Evolutionary conservation across 768 basidiomycete genomes (phyloP), one percentile per base, ranked within the genome.

Genomic region (Leccinum subtestaceum): DNA sequence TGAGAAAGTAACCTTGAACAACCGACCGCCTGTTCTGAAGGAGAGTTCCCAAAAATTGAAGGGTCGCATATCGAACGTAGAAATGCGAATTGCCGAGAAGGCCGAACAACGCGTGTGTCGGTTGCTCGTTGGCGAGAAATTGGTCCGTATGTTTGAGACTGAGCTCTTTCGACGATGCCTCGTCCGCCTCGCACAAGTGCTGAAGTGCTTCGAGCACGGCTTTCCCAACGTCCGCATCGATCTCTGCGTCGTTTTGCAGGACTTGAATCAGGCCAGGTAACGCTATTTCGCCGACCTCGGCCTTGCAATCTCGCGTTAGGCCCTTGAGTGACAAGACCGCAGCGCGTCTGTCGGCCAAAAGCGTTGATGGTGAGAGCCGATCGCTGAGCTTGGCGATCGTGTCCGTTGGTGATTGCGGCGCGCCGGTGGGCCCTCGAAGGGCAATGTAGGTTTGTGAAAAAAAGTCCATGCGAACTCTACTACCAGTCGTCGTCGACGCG

Each of bases 311-410:
- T 59, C 95, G 84, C 49, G 88, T 79, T 55, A 98, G 86, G 21
- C 95, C 96, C 72, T 98, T 98, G 63, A 99, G 82, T 1, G 93
- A 85, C 54, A 97, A 78, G n/a, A 99, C 89, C 0, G 96, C 89
- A 27, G 96, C 96, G 58, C 93, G 84, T 65, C 97, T 81, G 76
- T 98, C 97, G 31, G 94, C 90, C 15, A 95, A 84, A 25, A 92
- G 84, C 0, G 91, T 88, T 4, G 89, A 86, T n/a, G 95, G 93
- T 19, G 93, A 90, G 21, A 99, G 84, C 31, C 94, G 79, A 71
- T 97, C 95, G 63, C 88, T 89, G 63, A 98, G 87, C 64, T 88
- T 87, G 29, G 84, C 82, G 67, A 98, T 94, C 21, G 93, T 94
- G 58, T 96, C 94, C 23, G 81, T 75, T 2, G 94, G 82, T 0